phyloP scores from a whole-genome alignment of 2,329 filamentous ascomycete genomes.

The Fusarium subglutinans region DNA sequence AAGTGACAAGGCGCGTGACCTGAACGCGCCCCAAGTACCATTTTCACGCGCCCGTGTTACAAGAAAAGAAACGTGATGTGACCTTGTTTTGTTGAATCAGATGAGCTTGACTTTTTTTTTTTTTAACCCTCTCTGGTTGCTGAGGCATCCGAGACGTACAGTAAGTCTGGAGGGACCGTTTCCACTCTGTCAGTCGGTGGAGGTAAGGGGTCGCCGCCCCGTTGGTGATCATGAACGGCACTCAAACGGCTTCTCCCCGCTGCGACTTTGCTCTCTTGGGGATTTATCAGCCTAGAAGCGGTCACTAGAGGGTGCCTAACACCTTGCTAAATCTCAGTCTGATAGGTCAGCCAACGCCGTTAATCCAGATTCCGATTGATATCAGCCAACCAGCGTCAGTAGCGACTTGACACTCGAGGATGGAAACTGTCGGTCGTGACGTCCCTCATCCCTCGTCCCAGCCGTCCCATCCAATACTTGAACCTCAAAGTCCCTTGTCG shows the following conservation, averaged over 20 bases:
- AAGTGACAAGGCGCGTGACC: conserved; percentile 30
- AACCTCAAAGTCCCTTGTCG: conserved; percentile 28
- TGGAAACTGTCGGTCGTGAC: conserved; percentile 25
- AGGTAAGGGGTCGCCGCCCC: conserved; percentile 17
- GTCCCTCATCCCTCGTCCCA: conserved; percentile 32
- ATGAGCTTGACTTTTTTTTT: conserved; percentile 18
- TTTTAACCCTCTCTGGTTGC: conserved; percentile 27
- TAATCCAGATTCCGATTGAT: conserved; percentile 12
- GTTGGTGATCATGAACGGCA: conserved; percentile 26
- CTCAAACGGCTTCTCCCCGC: conserved; percentile 22
- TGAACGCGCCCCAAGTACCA: conserved; percentile 8
- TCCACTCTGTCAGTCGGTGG: conserved; percentile 13
- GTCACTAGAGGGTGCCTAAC: conserved; percentile 26
- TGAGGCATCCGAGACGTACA: conserved; percentile 36
- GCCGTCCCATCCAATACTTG: conserved; percentile 18
- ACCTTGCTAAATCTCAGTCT: not conserved
- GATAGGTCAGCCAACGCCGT: not conserved
- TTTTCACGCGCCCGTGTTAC: conserved; percentile 33
- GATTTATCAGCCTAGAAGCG: conserved; percentile 21
- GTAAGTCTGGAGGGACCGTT: not conserved
- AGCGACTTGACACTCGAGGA: not conserved
- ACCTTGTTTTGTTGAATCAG: conserved; percentile 30
- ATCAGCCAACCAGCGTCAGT: conserved; percentile 25
- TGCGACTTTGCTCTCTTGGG: conserved; percentile 2
- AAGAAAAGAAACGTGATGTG: conserved; percentile 28